Conservation (phyloP, 495 filamentous ascomycete species). For the Penicillium nucicola region DNA sequence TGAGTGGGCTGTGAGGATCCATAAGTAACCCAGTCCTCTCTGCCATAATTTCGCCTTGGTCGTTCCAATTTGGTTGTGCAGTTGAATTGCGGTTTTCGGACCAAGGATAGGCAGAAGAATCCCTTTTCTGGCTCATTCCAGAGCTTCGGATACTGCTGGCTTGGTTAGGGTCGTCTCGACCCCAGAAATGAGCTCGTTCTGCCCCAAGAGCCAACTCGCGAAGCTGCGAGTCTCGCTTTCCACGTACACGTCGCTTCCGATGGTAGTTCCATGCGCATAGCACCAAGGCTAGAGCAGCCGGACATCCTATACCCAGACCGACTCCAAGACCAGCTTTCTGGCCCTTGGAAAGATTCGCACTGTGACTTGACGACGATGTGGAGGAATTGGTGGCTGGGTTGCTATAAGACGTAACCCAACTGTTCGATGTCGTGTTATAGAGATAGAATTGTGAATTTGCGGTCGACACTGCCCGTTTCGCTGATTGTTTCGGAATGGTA, state of each 20-base stretch:
- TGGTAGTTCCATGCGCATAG: constrained; percentile 57
- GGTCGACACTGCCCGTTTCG: constrained; percentile 35
- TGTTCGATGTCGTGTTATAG: constrained; percentile 73
- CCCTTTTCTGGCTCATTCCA: constrained; percentile 21
- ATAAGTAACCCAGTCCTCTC: constrained; percentile 55
- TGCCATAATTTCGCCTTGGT: constrained; percentile 31
- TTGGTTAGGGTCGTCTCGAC: constrained; percentile 28
- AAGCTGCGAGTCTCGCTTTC: constrained; percentile 50
- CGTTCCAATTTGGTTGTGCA: constrained; percentile 23
- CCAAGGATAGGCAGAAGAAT: constrained; percentile 34
- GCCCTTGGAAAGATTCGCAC: constrained; percentile 24
- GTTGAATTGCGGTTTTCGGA: constrained; percentile 30
- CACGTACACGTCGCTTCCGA: constrained; percentile 45
- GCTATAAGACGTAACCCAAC: constrained; percentile 68
- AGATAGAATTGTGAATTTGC: constrained; percentile 56
- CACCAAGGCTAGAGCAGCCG: constrained; percentile 48
- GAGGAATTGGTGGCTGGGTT: constrained; percentile 39
- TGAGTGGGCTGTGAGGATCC: constrained; percentile 53
- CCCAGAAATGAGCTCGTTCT: constrained; percentile 44
- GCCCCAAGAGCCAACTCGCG: constrained; percentile 50
- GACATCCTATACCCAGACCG: constrained; percentile 68
- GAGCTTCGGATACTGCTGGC: constrained; percentile 38
- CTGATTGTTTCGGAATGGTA: constrained; percentile 52
- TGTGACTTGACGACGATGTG: not conserved
- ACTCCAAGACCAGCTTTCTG: constrained; percentile 66